phyloP scores from a whole-genome alignment of 257 asterid genomes.

The Solanum dulcamara region DNA sequence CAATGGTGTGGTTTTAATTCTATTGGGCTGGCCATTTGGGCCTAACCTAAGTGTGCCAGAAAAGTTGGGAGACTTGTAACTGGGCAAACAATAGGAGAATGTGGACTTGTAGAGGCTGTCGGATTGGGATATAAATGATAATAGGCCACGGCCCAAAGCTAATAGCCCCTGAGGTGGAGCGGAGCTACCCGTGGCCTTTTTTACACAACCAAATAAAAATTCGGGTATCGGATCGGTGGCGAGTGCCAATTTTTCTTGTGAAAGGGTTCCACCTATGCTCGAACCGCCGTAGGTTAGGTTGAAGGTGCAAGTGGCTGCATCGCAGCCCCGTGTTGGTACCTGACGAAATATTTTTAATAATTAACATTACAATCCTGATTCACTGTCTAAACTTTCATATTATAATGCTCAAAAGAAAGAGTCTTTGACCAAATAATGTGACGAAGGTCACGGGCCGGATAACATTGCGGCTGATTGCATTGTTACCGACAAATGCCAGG shows the following conservation, averaged over 20 bases:
- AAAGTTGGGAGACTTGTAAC: conserved; percentile 46
- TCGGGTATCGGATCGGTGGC: conserved; percentile 37
- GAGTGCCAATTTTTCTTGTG: conserved; percentile 47
- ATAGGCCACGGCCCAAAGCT: conserved; percentile 70
- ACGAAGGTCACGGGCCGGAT: neutral
- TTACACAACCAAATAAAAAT: conserved; percentile 60
- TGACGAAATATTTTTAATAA: neutral
- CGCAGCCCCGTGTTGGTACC: conserved; percentile 55
- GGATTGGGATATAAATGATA: conserved; percentile 53
- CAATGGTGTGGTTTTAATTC: conserved; percentile 49
- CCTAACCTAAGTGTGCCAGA: conserved; percentile 60
- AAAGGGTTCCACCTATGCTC: conserved; percentile 35
- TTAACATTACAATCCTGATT: neutral
- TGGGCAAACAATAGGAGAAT: conserved; percentile 79
- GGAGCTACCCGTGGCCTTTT: conserved; percentile 33
- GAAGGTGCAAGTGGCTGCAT: conserved; percentile 38
- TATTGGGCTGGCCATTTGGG: conserved; percentile 55
- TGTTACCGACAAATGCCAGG: neutral
- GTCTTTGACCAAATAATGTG: neutral
- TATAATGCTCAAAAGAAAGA: neutral
- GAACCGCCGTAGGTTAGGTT: conserved; percentile 68
- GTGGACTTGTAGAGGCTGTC: conserved; percentile 42
- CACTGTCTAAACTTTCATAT: neutral
- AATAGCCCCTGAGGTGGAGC: conserved; percentile 64
- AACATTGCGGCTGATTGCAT: neutral